Evolutionary conservation across 371 early-diverging fungal species (phyloP).

Genomic region (Blastocladiella emersonii): DNA sequence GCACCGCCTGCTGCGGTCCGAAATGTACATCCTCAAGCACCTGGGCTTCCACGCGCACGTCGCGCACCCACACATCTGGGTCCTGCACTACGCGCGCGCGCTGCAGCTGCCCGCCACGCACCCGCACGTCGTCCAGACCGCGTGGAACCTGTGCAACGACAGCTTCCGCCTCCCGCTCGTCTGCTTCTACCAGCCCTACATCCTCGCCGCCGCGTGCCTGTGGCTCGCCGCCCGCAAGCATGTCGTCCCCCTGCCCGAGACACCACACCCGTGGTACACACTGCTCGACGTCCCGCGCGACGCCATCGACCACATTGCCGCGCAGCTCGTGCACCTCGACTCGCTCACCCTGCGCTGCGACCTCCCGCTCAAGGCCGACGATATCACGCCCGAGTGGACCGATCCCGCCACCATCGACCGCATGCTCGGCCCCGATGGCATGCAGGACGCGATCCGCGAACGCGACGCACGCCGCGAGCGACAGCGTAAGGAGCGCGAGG

Average conservation of each 20-base stretch:
- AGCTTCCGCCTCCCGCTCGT: conserved; percentile 23
- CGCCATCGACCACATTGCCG: conserved; percentile 50
- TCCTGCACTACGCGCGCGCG: conserved; percentile 81
- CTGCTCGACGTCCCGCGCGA: conserved; percentile 63
- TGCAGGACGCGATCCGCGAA: too few relatives aligned
- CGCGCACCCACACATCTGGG: conserved; percentile 78
- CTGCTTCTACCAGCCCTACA: conserved; percentile 56
- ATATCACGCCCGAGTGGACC: too few relatives aligned
- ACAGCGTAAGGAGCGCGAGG: too few relatives aligned
- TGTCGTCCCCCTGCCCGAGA: conserved; percentile 51
- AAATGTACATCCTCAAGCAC: conserved; percentile 69
- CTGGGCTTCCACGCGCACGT: conserved; percentile 93
- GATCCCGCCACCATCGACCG: too few relatives aligned
- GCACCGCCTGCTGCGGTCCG: conserved; percentile 58
- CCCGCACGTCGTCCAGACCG: conserved; percentile 51
- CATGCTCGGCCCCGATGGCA: too few relatives aligned
- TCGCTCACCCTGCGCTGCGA: too few relatives aligned
- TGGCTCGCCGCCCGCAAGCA: conserved; percentile 59
- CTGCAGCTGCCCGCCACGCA: conserved; percentile 64
- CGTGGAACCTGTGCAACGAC: conserved; percentile 87
- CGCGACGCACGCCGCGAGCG: too few relatives aligned
- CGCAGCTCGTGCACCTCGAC: conserved; percentile 35
- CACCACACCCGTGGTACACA: conserved; percentile 71
- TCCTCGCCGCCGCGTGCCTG: conserved; percentile 83
- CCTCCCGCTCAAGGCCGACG: too few relatives aligned